Percentiles rank a stretch among this genome's conserved stretches.
These are phyloP conservation scores for Ephemerocybe angulata DNA, from an alignment of 768 basidiomycete genomes.

Conservation along the genomic window DNA sequence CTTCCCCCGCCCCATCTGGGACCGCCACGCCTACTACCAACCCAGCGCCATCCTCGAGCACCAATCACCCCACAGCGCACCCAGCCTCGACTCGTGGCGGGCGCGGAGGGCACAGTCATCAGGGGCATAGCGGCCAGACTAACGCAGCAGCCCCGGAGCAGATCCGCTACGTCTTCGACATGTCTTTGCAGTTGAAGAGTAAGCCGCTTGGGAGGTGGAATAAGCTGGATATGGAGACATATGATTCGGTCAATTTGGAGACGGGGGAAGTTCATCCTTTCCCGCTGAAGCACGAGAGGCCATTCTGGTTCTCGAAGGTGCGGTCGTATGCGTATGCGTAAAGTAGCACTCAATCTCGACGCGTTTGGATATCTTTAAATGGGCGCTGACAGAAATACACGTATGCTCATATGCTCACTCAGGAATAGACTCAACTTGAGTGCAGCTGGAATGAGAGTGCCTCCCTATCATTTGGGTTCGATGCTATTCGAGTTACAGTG, in stretches of 20 bases:
- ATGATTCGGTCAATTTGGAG: constrained; percentile 72
- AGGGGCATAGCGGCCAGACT: constrained; percentile 2
- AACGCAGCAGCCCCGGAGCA: constrained; percentile 22
- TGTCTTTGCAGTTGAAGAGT: constrained; percentile 68
- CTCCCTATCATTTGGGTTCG: too few relatives aligned
- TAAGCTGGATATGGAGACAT: constrained; percentile 68
- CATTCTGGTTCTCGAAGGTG: constrained; percentile 95
- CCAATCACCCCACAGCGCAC: too few relatives aligned
- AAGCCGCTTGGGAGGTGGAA: constrained; percentile 85
- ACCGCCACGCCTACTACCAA: not conserved
- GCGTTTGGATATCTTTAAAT: too few relatives aligned
- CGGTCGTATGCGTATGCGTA: constrained; percentile 69
- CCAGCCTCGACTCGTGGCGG: not conserved
- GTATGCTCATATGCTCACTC: too few relatives aligned
- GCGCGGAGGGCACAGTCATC: not conserved
- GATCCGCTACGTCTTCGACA: constrained; percentile 64
- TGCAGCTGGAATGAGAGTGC: too few relatives aligned
- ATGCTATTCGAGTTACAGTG: too few relatives aligned
- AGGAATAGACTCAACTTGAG: too few relatives aligned
- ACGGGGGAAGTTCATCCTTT: constrained; percentile 71
- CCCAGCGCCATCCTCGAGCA: not conserved
- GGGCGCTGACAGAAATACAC: too few relatives aligned
- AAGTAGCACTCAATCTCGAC: too few relatives aligned
- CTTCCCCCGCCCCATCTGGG: not conserved
- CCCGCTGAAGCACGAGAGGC: constrained; percentile 74